A percentile compares a stretch with the other conserved stretches of the same genome.
Evolutionary conservation across 2,329 filamentous ascomycete genomes (phyloP).

Genomic region (Clonostachys solani): DNA sequence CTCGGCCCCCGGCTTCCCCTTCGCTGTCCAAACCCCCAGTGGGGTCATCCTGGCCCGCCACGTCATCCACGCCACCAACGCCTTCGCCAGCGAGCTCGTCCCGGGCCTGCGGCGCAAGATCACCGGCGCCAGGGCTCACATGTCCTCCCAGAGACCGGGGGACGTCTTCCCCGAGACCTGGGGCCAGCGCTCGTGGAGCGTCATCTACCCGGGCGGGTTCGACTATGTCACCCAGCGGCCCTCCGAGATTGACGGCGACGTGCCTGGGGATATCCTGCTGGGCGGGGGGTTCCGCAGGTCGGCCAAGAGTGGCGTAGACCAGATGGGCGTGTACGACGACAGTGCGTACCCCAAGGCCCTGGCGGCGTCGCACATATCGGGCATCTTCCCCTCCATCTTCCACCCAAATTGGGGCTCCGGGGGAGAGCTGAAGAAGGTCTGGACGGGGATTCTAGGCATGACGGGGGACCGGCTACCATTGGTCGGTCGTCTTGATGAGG

Average conservation of each 20-base stretch:
- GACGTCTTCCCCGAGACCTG: conserved; percentile 25
- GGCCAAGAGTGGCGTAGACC: background rate
- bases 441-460: conserved; percentile 41
- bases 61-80: conserved; percentile 54
- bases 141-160: conserved; percentile 41
- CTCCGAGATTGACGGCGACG: conserved; percentile 36
- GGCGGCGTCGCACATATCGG: conserved; percentile 22
- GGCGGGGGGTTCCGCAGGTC: background rate
- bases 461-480: conserved; percentile 41
- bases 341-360: conserved; percentile 14
- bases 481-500: conserved; percentile 34
- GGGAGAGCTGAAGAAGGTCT: conserved; percentile 20
- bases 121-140: conserved; percentile 36
- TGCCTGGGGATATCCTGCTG: conserved; percentile 39
- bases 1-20: conserved; percentile 15
- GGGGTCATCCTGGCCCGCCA: conserved; percentile 38
- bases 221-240: conserved; percentile 17
- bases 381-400: conserved; percentile 32
- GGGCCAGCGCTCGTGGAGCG: conserved; percentile 21
- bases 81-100: conserved; percentile 42
- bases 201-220: conserved; percentile 20
- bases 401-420: conserved; percentile 15
- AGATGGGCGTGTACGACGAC: background rate
- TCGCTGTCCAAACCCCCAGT: conserved; percentile 35
- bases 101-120: conserved; percentile 37